Evolutionary conservation across 73 alveolate genomes (phyloP), one percentile per base, ranked within the genome.

Genomic region (Effrenium voratum): DNA sequence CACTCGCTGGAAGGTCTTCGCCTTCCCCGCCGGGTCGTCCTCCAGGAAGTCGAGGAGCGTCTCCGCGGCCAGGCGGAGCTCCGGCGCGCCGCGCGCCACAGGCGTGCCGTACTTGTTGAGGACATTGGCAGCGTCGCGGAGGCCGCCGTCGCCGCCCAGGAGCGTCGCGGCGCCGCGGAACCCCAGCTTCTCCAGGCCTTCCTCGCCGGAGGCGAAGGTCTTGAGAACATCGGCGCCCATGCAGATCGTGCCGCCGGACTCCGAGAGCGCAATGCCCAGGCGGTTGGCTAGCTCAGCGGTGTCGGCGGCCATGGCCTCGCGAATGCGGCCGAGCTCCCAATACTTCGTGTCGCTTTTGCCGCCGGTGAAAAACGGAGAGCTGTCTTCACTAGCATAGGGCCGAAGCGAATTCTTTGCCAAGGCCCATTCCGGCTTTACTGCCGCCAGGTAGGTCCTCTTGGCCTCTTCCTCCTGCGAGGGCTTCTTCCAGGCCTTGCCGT

Each of bases 261-360:
- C 66, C 66, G 66, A 44, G 59, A 77, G 30, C 2, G 88, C 88
- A 28, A 77, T 77, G 88, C 88, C 88, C 30, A 77, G 66, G 16
- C 88, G 88, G 66, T 45, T 77, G 4, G 43, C 66, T 26, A 77
- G 40, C 88, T 77, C 88, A n/a, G 88, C 5, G 68, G 68, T 77
- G 66, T 45, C 22, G n/a, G 88, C 45, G 66, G 41, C n/a, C 88
- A 22, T 38, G 66, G 22, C 45, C 45, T 1, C 88, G 66, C 41
- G 43, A 66, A 77, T 77, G 88, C 24, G 15, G 63, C n/a, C 44
- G n/a, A 77, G 66, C n/a, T 66, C 26, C 45, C 41, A 40, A 24
- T 5, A 77, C 5, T 43, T 66, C 36, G 88, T 44, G 30, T 77
- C 88, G 2, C 66, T 1, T 44, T 77, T 41, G 45, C 66, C 60